Evolutionary conservation across 2,329 filamentous ascomycete genomes (phyloP), one percentile per base, ranked within the genome.

Genomic region (Colletotrichum melonis): DNA sequence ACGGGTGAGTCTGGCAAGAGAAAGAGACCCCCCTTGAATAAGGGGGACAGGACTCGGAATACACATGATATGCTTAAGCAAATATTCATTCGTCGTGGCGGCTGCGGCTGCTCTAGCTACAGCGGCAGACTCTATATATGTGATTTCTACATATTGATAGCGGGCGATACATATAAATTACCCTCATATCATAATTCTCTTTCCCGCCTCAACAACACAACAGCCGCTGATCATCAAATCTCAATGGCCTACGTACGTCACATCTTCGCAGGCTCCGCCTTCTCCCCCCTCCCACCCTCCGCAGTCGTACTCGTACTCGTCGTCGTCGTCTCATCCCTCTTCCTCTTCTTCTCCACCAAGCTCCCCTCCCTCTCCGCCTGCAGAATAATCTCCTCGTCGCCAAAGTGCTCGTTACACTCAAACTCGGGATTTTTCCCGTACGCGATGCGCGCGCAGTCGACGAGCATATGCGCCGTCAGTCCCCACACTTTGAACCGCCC

Each of bases 381-480:
- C 58, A 84, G 78, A 62, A 91, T 89, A 46, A 91, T 82, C 5
- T 80, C 78, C 78, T 88, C 85, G 76, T 91, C 89, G 5, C 89
- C 89, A 77, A 84, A 87, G 66, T 85, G 82, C 3, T 79, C 77
- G 67, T 90, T 90, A 76, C 90, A 88, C 84, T 97, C 94, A 81
- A 98, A 97, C 80, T 95, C 93, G 4, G 96, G 96, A 80, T 94
- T 91, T 83, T 93, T 89, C 2, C 84, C 92, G 81, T 97, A 98
- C 24, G 95, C 96, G 22, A 97, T 88, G 75, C 94, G 88, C 42
- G 96, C 95, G 5, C 93, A 93, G 83, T 98, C 96, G 5, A 98
- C 94, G 67, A 98, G 82, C 67, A 98, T 96, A 65, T 95, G 87
- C 3, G 95, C 96, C 66, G 96, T 98, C 94, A 98, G 96, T 19